A percentile compares a stretch with the other conserved stretches of the same genome.
These are phyloP conservation scores for Diaporthe citri DNA, from an alignment of 2,329 filamentous ascomycete genomes.

Conservation along the genomic window DNA sequence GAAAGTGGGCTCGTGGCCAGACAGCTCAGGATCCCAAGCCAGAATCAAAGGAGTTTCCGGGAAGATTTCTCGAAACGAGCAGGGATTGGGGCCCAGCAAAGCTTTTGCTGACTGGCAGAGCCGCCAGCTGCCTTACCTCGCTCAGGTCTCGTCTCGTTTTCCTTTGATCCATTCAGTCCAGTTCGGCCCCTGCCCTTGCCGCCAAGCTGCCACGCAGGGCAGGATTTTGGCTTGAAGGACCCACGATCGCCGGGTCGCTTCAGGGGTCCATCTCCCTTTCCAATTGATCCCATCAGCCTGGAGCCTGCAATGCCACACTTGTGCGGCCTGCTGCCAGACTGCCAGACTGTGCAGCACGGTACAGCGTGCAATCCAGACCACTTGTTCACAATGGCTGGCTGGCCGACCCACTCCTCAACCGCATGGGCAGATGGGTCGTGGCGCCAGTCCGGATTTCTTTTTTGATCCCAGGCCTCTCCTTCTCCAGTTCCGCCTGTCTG, in stretches of 20 bases:
- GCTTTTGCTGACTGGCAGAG: conserved; percentile 14
- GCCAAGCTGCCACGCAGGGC: conserved; percentile 26
- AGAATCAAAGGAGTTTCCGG: conserved; percentile 24
- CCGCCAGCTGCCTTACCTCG: conserved; percentile 9
- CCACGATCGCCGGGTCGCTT: conserved; percentile 30
- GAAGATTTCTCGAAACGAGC: conserved; percentile 21
- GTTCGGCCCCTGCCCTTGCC: conserved; percentile 15
- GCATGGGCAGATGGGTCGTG: conserved; percentile 29
- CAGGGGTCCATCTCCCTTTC: conserved; percentile 31
- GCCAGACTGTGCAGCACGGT: background rate
- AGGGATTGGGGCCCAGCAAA: conserved; percentile 6
- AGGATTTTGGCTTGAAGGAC: conserved; percentile 24
- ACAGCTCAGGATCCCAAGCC: background rate
- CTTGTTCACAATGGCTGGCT: background rate
- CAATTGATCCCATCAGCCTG: conserved; percentile 28
- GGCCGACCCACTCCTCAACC: conserved; percentile 10
- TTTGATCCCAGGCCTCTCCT: conserved; percentile 39
- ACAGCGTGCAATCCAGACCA: conserved; percentile 22
- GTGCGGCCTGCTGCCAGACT: background rate
- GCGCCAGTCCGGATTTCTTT: conserved; percentile 36
- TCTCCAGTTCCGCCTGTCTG: conserved; percentile 17
- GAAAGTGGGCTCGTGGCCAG: conserved; percentile 5
- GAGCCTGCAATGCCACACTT: conserved; percentile 21
- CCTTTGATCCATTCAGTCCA: conserved; percentile 23
- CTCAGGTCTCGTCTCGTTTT: conserved; percentile 26